Conservation (phyloP, 768 basidiomycete genomes). For the Rhizopogon rudus region DNA sequence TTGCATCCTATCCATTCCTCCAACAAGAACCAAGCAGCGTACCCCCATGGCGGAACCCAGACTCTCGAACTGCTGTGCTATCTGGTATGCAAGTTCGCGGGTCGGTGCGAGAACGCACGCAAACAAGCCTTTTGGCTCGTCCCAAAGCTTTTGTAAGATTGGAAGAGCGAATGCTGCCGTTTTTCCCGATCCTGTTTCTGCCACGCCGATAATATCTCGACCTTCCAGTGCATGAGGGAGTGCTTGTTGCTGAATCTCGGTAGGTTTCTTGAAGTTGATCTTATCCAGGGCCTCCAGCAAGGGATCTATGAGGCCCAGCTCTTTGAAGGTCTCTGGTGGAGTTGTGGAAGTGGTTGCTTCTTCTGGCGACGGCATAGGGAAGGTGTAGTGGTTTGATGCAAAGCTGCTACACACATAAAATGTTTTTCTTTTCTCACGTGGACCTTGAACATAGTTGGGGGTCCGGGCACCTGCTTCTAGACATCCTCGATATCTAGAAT, state of each 20-base stretch:
- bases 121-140: constrained; percentile 89
- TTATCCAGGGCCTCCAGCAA: constrained; percentile 81
- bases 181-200: constrained; percentile 96
- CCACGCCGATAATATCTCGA: constrained; percentile 97
- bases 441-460: too few relatives aligned
- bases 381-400: not conserved
- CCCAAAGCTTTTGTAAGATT: constrained; percentile 94
- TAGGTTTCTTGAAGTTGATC: constrained; percentile 80
- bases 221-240: constrained; percentile 89
- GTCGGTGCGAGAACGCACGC: constrained; percentile 94
- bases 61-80: constrained; percentile 93
- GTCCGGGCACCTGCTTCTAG: not conserved
- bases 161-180: constrained; percentile 97
- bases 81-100: constrained; percentile 97
- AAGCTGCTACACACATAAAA: not conserved
- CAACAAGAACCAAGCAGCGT: constrained; percentile 87
- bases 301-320: constrained; percentile 85
- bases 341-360: constrained; percentile 48
- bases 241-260: constrained; percentile 82
- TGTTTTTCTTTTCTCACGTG: constrained; percentile 6
- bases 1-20: constrained; percentile 87
- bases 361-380: constrained; percentile 57
- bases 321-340: constrained; percentile 58
- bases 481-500: constrained; percentile 11
- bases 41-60: constrained; percentile 92